phyloP scores from a whole-genome alignment of 768 basidiomycete genomes.

The Podaxis sp. region DNA sequence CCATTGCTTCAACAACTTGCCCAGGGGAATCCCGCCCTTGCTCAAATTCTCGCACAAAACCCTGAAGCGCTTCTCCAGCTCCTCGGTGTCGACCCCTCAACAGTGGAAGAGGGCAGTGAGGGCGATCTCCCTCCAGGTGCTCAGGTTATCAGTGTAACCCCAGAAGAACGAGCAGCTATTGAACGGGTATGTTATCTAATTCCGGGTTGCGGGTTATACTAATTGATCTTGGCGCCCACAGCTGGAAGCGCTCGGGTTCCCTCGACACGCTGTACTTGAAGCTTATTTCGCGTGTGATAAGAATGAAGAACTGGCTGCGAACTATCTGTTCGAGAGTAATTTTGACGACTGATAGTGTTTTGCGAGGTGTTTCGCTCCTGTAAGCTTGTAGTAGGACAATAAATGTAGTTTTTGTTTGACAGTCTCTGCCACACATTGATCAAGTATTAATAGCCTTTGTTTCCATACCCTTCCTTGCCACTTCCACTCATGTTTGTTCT shows the following conservation, averaged over 20 bases:
- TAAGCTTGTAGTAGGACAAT: not conserved
- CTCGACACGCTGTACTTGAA: conserved; percentile 74
- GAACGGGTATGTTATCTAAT: conserved; percentile 59
- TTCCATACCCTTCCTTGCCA: not conserved
- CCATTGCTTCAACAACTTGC: conserved; percentile 82
- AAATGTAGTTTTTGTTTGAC: not conserved
- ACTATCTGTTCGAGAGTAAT: conserved; percentile 78
- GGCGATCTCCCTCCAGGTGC: conserved; percentile 44
- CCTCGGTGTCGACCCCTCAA: conserved; percentile 42
- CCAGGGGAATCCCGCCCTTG: conserved; percentile 64
- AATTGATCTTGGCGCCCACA: conserved; percentile 25
- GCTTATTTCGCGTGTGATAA: conserved; percentile 95
- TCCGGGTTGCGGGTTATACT: not conserved
- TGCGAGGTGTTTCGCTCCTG: not conserved
- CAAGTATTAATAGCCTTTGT: not conserved
- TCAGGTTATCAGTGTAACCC: conserved; percentile 71
- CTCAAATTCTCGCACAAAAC: conserved; percentile 61
- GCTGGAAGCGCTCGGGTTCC: conserved; percentile 87
- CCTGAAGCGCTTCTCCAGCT: conserved; percentile 66
- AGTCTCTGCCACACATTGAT: not conserved
- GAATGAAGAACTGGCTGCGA: conserved; percentile 95
- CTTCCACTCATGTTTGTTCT: not conserved
- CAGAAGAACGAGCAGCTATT: conserved; percentile 86
- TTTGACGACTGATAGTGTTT: conserved; percentile 35
- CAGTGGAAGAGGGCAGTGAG: conserved; percentile 37